These are phyloP conservation scores for Cytospora piceae DNA, from an alignment of 2,329 filamentous ascomycete species.

Conservation along the genomic window DNA sequence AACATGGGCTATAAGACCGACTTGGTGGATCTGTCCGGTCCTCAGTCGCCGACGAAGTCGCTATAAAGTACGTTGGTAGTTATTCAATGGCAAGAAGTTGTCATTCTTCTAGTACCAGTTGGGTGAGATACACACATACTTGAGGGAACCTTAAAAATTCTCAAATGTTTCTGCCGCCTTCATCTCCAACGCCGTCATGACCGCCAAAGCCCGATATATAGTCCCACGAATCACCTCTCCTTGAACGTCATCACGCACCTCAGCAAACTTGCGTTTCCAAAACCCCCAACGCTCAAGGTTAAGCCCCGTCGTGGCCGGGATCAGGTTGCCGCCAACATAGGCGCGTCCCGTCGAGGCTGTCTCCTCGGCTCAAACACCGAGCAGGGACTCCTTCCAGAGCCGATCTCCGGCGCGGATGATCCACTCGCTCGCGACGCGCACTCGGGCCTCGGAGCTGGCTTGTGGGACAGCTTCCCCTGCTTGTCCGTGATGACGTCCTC, in stretches of 20 bases:
- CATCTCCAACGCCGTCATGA: constrained; percentile 10
- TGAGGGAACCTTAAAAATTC: not conserved
- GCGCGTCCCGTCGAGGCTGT: not conserved
- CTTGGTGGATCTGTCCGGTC: too few species aligned
- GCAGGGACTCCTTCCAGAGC: constrained; percentile 10
- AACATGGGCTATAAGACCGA: too few species aligned
- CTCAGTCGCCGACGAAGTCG: too few species aligned
- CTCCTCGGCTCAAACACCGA: constrained; percentile 1
- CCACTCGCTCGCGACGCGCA: constrained; percentile 15
- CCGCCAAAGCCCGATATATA: not conserved
- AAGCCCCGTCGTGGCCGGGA: constrained; percentile 2
- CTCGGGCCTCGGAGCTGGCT: not conserved
- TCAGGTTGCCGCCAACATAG: not conserved
- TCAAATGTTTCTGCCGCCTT: constrained; percentile 7
- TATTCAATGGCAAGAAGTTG: too few species aligned
- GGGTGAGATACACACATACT: too few species aligned
- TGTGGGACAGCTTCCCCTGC: not conserved
- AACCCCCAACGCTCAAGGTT: constrained; percentile 15
- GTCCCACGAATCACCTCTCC: not conserved
- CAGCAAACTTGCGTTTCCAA: constrained; percentile 9
- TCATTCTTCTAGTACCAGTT: too few species aligned
- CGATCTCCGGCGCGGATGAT: constrained; percentile 9
- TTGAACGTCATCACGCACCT: not conserved
- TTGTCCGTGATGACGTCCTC: not conserved
- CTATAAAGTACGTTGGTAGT: too few species aligned